Evolutionary conservation across 2,329 filamentous ascomycete genomes (phyloP), one percentile per base, ranked within the genome.

Genomic region (Trichoderma koningiopsis): DNA sequence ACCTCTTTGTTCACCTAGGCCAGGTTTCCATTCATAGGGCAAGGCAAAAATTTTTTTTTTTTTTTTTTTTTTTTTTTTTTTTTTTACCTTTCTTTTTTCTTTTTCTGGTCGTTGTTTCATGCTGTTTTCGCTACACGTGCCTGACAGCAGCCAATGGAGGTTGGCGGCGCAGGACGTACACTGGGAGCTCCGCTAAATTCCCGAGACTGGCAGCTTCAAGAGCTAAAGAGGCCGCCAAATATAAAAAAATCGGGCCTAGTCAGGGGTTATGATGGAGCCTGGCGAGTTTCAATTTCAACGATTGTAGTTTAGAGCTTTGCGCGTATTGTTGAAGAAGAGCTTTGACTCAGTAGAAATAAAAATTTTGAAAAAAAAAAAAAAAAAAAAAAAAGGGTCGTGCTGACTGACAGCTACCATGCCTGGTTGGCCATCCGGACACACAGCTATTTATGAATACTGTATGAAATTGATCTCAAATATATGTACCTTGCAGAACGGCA

Each of bases 191-290:
- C 49, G 61, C 60, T 53, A 47, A 43, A 13, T 24, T 11, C n/a
- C 14, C 22, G 19, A 55, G 14, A 6, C 52, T 55, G 43, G 43
- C 11, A 19, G 14, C 52, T 55, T 29, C 29, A 13, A 19, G 13
- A 31, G 47, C 53, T 57, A 65, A 66, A 67, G 64, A 67, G 64
- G 64, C 64, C 64, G 64, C 64, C 64, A 52, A 52, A 49, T 56
- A 64, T 56, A 37, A 43, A 59, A 59, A 64, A 56, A 33, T 27
- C n/a, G 64, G 64, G 64, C 37, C 55, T 67, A 67, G 64, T 67
- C 64, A 67, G 64, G 64, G 64, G 64, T 67, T 59, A 11, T n/a
- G 40, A 67, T 67, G 64, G 64, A 49, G 55, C 24, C 29, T 43
- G 55, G 22, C 55, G 55, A 59, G 64, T 67, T 67, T 67, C 55